A percentile compares a stretch with the other conserved stretches of the same genome.
Conservation (phyloP, 2,329 filamentous ascomycete genomes). For the Sclerotinia trifoliorum region DNA sequence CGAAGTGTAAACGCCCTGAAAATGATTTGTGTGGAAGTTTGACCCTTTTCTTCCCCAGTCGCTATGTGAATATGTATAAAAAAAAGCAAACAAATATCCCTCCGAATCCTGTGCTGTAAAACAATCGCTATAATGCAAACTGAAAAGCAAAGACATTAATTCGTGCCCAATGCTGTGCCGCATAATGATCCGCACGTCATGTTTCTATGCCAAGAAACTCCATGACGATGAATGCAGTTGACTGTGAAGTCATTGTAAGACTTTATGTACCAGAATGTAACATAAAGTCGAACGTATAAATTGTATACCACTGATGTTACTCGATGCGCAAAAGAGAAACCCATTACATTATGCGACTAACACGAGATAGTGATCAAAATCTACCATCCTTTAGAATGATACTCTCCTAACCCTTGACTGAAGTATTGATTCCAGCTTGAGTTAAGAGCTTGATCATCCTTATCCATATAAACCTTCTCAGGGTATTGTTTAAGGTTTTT, state of each 20-base stretch:
- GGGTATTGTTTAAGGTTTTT: conserved; percentile 84
- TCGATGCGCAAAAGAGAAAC: conserved; percentile 29
- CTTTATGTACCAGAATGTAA: conserved; percentile 31
- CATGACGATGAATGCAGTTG: conserved; percentile 37
- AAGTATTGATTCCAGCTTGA: conserved; percentile 85
- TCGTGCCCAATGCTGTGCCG: conserved; percentile 28
- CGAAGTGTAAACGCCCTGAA: conserved; percentile 10
- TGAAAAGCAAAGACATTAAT: conserved; percentile 35
- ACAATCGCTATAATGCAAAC: conserved; percentile 27
- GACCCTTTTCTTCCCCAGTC: background rate
- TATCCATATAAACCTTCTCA: conserved; percentile 60
- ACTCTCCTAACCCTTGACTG: conserved; percentile 74
- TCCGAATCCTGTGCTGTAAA: conserved; percentile 14
- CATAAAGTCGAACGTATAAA: conserved; percentile 34
- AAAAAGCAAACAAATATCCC: conserved; percentile 19
- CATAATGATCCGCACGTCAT: conserved; percentile 29
- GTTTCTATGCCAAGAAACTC: conserved; percentile 34
- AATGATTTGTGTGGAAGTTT: conserved; percentile 16
- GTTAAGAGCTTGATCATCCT: conserved; percentile 56
- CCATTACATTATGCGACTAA: conserved; percentile 36
- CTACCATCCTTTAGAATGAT: conserved; percentile 84
- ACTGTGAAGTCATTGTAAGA: conserved; percentile 38
- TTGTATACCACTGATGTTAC: conserved; percentile 21
- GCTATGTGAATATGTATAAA: conserved; percentile 21
- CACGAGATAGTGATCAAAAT: conserved; percentile 24